Evolutionary conservation across 2,329 filamentous ascomycete genomes (phyloP).

Genomic region (Aspergillus sp.): DNA sequence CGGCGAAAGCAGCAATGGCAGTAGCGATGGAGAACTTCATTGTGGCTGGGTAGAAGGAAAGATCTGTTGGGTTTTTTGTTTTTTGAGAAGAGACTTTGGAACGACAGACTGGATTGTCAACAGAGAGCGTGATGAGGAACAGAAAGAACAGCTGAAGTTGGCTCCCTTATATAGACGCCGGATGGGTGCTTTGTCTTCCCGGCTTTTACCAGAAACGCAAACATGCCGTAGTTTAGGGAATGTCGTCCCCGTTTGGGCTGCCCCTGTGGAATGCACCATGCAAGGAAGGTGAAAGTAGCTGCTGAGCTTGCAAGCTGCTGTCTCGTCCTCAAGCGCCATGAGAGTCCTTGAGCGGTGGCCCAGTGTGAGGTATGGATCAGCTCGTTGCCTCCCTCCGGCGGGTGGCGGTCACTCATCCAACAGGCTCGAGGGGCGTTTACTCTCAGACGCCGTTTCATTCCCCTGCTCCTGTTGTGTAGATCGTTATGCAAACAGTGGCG

Average conservation of each 20-base stretch:
- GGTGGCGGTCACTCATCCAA: background rate
- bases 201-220: conserved; percentile 10
- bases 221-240: conserved; percentile 8
- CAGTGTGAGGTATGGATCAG: conserved; percentile 21
- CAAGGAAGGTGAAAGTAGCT: conserved; percentile 17
- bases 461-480: conserved; percentile 11
- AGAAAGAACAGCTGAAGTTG: conserved; percentile 11
- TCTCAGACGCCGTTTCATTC: conserved; percentile 15
- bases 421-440: background rate
- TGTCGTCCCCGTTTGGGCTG: conserved; percentile 3
- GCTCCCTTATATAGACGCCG: conserved; percentile 34
- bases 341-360: background rate
- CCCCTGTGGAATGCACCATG: conserved; percentile 31
- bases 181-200: conserved; percentile 21
- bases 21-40: conserved; percentile 39
- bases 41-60: conserved; percentile 33
- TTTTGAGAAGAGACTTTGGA: conserved; percentile 2
- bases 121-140: conserved; percentile 32
- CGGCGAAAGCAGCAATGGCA: conserved; percentile 35
- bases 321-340: background rate
- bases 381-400: background rate
- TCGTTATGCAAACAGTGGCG: conserved; percentile 12
- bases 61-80: conserved; percentile 21
- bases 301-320: background rate
- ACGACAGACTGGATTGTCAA: conserved; percentile 27